Conservation (phyloP, 2,329 filamentous ascomycete genomes). For the Botryotinia narcissicola region DNA sequence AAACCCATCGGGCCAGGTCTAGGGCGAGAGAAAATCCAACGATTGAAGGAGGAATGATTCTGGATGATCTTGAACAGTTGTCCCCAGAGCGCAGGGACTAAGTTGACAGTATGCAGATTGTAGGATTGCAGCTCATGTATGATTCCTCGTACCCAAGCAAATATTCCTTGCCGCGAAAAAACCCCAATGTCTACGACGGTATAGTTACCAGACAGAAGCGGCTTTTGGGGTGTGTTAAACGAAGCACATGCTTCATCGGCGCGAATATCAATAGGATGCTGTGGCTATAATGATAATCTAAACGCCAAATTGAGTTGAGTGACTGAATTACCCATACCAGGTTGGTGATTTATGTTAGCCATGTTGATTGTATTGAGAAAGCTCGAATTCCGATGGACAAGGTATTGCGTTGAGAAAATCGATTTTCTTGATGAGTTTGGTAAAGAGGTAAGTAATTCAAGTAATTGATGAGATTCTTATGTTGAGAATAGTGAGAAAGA, state of each 20-base stretch:
- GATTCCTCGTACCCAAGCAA: neutral
- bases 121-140: neutral
- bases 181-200: neutral
- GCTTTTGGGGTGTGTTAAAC: neutral
- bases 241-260: neutral
- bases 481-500: neutral
- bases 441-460: neutral
- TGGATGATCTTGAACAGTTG: neutral
- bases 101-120: neutral
- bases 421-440: neutral
- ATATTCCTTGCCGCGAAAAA: neutral
- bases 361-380: neutral
- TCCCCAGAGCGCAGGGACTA: neutral
- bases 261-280: neutral
- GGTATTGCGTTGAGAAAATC: neutral
- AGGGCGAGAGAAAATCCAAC: neutral
- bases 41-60: neutral
- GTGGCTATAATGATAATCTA: neutral
- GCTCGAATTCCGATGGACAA: neutral
- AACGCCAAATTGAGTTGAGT: neutral
- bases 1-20: neutral
- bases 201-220: neutral
- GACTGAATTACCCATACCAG: neutral
- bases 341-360: neutral
- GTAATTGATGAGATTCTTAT: neutral